Conservation (phyloP, 345 rosid species). For the Linum trigynum region DNA sequence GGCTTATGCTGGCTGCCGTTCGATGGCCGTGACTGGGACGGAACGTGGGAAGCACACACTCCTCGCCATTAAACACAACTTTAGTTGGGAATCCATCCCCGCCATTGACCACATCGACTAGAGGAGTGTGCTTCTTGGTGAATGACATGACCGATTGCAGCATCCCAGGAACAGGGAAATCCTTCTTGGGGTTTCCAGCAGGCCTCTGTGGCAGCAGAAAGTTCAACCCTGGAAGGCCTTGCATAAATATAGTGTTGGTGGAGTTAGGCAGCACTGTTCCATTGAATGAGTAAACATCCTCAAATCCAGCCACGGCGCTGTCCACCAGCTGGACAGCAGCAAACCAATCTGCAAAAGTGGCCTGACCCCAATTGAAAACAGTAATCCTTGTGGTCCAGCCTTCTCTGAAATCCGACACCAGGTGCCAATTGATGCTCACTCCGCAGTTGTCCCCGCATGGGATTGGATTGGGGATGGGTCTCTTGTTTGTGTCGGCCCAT, state of each 20-base stretch:
- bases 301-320: slow-evolving; percentile 20
- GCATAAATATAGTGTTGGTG: slow-evolving; percentile 26
- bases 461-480: slow-evolving; percentile 20
- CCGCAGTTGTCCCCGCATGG: slow-evolving; percentile 43
- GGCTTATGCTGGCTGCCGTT: neutral
- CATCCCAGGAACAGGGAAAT: slow-evolving; percentile 37
- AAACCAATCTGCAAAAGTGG: slow-evolving; percentile 31
- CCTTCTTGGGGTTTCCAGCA: slow-evolving; percentile 29
- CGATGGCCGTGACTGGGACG: slow-evolving; percentile 11
- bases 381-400: slow-evolving; percentile 39
- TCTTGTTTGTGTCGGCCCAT: slow-evolving; percentile 23
- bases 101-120: slow-evolving; percentile 14
- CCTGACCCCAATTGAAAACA: slow-evolving; percentile 32
- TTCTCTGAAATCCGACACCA: slow-evolving; percentile 20
- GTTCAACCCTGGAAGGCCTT: slow-evolving; percentile 22
- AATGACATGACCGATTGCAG: slow-evolving; percentile 41
- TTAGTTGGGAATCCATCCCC: slow-evolving; percentile 41
- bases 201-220: slow-evolving; percentile 31
- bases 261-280: slow-evolving; percentile 15
- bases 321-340: slow-evolving; percentile 27
- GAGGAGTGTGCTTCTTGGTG: slow-evolving; percentile 26
- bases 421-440: slow-evolving; percentile 37
- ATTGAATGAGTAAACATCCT: slow-evolving; percentile 37
- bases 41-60: slow-evolving; percentile 29
- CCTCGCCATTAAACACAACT: slow-evolving; percentile 37